Base-by-base conservation (phyloP, 2,329 filamentous ascomycete species). In the Fusarium nematophilum region DNA sequence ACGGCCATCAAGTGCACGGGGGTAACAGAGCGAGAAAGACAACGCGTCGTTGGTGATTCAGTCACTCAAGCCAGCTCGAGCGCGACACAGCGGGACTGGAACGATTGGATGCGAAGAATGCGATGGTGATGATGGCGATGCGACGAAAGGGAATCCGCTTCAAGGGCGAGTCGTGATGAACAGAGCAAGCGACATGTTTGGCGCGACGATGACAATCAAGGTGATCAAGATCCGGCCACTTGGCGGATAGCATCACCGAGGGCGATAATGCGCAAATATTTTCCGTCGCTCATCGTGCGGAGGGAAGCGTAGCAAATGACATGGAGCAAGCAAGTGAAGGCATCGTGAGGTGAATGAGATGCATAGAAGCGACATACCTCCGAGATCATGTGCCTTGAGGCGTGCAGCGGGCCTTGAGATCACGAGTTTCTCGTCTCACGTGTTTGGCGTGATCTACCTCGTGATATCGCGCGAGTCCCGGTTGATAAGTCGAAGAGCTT, bases 391-490 rank as follows among this genome's bases (percentile, higher is more conserved):
- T 79, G 77, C 75, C 72, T 69, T 66, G 57, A 61, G 62, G 64
- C 66, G 57, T 65, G 62, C 64, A 53, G 55, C 50, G 65, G 61
- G 60, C 58, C 58, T 53, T 56, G 71, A 76, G 74, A 79, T 79
- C 77, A 79, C 77, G 77, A 77, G 76, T 76, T 76, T 76, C 38
- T 73, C 65, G 65, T 69, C 75, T 78, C 77, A 79, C 76, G 77
- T 79, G 76, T 76, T 76, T 73, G 74, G 73, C 71, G 75, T 75
- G 75, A 75, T 74, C 72, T 73, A 79, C 76, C 78, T 80, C 78
- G 78, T 80, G 78, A 80, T 80, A 77, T 79, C 77, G 77, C 76
- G 77, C 65, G 64, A 62, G 69, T 62, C 59, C 57, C 58, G 48
- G 54, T 64, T 66, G 61, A 69, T 73, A 74, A 73, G 73, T 72